Evolutionary conservation across 2,329 filamentous ascomycete species (phyloP).

Genomic region (Aspergillus amoenus): DNA sequence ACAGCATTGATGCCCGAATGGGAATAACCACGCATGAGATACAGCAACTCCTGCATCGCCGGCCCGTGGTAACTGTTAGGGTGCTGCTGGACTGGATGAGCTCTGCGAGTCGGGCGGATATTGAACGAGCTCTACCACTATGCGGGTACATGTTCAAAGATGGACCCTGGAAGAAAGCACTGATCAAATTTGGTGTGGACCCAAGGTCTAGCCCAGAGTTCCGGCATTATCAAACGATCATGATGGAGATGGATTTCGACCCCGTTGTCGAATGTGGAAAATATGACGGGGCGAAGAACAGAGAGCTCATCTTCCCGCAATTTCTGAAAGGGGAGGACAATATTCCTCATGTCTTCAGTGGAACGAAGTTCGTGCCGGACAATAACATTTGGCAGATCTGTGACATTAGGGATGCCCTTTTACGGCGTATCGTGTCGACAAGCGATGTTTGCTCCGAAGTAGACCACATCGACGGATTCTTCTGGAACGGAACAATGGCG

Average conservation of each 20-base stretch:
- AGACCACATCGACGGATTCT: no score
- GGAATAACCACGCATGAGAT: neutral
- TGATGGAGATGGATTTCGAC: neutral
- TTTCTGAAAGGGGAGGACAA: no score
- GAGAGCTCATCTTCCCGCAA: no score
- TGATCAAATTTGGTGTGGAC: slow-evolving; percentile 1
- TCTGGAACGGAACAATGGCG: no score
- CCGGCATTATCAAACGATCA: neutral
- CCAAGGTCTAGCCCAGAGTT: neutral
- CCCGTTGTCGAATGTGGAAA: neutral
- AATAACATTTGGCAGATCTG: no score
- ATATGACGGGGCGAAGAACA: neutral
- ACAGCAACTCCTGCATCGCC: neutral
- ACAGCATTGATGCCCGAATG: no score
- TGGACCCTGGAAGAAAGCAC: neutral
- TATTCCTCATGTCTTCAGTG: no score
- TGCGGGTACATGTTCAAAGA: neutral
- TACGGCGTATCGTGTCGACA: no score
- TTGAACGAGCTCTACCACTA: neutral
- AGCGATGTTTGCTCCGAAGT: no score
- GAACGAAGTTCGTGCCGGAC: no score
- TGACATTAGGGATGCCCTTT: no score
- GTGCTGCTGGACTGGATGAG: neutral
- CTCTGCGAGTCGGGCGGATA: no score
- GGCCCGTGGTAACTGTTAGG: neutral